phyloP scores from a whole-genome alignment of 306 rosid genomes.

The Gastrolobium villosum region DNA sequence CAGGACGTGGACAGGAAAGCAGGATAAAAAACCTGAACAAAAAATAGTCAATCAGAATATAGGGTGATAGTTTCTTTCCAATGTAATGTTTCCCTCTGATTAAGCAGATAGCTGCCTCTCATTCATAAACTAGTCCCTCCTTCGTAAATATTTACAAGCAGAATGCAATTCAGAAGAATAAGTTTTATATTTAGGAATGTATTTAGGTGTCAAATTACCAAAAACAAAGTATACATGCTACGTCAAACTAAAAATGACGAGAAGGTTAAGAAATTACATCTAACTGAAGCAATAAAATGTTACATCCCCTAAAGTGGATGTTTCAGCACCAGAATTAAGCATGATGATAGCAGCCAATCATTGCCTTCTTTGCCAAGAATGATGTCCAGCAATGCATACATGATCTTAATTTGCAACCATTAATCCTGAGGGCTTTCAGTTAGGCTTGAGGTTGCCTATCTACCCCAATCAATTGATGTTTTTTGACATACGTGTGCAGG shows the following conservation, averaged over 20 bases:
- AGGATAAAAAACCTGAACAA: background rate
- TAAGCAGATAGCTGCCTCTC: background rate
- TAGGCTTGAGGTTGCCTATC: background rate
- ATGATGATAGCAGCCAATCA: background rate
- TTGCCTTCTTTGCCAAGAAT: background rate
- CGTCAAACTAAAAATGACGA: background rate
- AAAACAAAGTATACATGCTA: background rate
- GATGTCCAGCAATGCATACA: slow-evolving; percentile 2
- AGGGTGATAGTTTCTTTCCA: background rate
- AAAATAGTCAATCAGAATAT: background rate
- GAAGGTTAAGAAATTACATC: background rate
- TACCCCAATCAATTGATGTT: background rate
- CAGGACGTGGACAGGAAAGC: background rate
- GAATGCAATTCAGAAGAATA: background rate
- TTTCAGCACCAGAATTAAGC: slow-evolving; percentile 24
- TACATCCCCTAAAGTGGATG: background rate
- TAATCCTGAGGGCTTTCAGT: background rate
- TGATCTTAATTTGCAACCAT: background rate
- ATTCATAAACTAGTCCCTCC: background rate
- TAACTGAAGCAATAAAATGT: background rate
- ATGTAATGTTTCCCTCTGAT: background rate
- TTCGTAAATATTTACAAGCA: background rate
- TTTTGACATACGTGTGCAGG: background rate
- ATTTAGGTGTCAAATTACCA: slow-evolving; percentile 2
- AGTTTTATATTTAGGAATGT: background rate